Evolutionary conservation across 768 basidiomycete genomes (phyloP), one percentile per base, ranked within the genome.

Genomic region (Clitopilus passeckerianus): DNA sequence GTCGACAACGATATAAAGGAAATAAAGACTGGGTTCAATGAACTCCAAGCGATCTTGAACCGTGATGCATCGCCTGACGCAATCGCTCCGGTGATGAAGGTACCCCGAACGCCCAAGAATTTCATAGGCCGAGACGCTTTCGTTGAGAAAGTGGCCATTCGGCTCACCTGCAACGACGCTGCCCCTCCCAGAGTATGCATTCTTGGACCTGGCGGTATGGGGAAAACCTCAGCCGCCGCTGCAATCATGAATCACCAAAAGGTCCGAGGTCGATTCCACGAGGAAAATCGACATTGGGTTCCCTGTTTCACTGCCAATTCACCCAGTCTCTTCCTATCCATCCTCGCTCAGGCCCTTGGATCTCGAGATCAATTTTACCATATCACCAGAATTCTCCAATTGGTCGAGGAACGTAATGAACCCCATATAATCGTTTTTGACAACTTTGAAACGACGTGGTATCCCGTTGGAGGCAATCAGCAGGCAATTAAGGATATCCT

Each of bases 161-260:
- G n/a, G n/a, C n/a, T n/a, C n/a, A n/a, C n/a, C n/a, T n/a, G n/a
- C n/a, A n/a, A n/a, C n/a, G n/a, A n/a, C n/a, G n/a, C n/a, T n/a
- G n/a, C n/a, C n/a, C n/a, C n/a, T n/a, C n/a, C n/a, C n/a, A n/a
- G n/a, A n/a, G n/a, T 71, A 27, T 90, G 89, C 64, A 72, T 91
- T 67, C 83, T 90, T 62, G 89, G 89, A 64, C 89, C 89, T 63
- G 87, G 91, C 79, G 89, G 89, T 72, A 89, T 89, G 67, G 87
- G 88, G 63, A 90, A 89, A 75, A 57, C 57, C 6, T 57, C 34
- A 10, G 4, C 37, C 1, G 57, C 57, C 15, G 15, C 37, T 57
- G 57, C 57, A 20, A 24, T 57, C 16, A 44, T 44, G 10, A 30
- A 57, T n/a, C 35, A 44, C 24, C 43, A 14, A 20, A 27, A 53